Evolutionary conservation across 139 green algal genomes (phyloP), one percentile per base, ranked within the genome.

Genomic region (Asterochloris erici): DNA sequence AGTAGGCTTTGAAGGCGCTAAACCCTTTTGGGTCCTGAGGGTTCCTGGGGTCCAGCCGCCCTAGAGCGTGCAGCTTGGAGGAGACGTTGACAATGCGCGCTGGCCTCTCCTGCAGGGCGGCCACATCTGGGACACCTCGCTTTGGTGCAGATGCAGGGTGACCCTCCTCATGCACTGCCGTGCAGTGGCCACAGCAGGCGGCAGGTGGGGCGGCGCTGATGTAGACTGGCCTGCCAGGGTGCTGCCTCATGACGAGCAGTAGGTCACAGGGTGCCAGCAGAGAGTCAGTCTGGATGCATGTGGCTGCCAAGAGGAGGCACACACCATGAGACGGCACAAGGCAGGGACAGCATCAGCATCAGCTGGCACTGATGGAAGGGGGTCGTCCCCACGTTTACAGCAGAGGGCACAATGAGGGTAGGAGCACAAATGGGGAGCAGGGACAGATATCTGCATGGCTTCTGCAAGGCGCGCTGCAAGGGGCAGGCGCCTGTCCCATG

Each of bases 61-160:
- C 63, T 47, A 87, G 77, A 13, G 79, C 23, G 68, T 92, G 83
- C 66, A 92, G 71, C 66, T 89, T 89, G 63, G 88, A 93, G 13
- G 90, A 89, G 14, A 97, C 92, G 62, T 86, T 85, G 4, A 97
- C 89, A 24, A 97, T 77, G 23, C 93, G 86, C 14, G 84, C 74
- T 26, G 85, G 76, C 24, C 27, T 21, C 23, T 71, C 64, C 64
- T 77, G 28, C 63, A 76, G n/a, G 15, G 16, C 9, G 17, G 66
- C 66, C 17, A 71, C 19, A 23, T 9, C 10, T 1, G 21, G 66
- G 10, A 26, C 19, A 23, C 17, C 21, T 71, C 66, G 10, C 10
- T 71, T 9, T 71, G 66, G 19, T 71, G 66, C 17, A 71, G 17
- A 9, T 21, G 19, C 10, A 26, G 6, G 17, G 17, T 21, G 66